Conservation (phyloP, 768 basidiomycete genomes). For the Dictyophora rubrovolvata region DNA sequence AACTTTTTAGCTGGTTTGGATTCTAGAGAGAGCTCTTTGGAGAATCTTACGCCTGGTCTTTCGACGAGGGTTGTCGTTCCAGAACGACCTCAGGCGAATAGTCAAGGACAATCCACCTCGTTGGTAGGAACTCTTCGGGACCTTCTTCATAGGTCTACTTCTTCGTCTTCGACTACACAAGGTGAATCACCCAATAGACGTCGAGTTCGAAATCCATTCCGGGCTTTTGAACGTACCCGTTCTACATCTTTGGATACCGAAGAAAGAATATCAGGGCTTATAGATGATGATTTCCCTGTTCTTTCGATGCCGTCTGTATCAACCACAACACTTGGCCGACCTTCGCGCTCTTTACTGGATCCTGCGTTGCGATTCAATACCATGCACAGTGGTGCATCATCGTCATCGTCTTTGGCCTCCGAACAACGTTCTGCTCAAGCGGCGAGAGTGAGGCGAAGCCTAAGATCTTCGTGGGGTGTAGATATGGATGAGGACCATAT, state of each 20-base stretch:
- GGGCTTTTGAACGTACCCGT: not conserved
- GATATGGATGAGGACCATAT: not conserved
- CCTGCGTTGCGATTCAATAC: constrained; percentile 4
- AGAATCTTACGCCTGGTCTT: not conserved
- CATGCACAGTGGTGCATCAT: not conserved
- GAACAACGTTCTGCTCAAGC: not conserved
- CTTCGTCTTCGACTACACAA: not conserved
- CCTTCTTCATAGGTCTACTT: not conserved
- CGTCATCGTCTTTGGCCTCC: not conserved
- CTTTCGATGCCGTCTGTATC: not conserved
- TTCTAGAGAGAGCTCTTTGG: not conserved
- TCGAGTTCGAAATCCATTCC: not conserved
- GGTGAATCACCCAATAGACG: not conserved
- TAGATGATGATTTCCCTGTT: not conserved
- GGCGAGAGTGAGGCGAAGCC: not conserved
- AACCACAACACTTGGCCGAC: not conserved
- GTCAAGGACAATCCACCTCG: not conserved
- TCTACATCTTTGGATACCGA: not conserved
- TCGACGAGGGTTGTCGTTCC: not conserved
- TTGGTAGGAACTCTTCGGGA: not conserved
- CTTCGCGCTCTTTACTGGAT: constrained; percentile 6
- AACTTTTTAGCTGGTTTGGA: not conserved
- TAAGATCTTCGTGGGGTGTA: not conserved
- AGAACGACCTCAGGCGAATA: not conserved
- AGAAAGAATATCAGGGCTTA: not conserved